Percentiles rank a stretch among this genome's conserved stretches.
phyloP scores from a whole-genome alignment of 2,329 filamentous ascomycete genomes.

The Plenodomus biglobosus region DNA sequence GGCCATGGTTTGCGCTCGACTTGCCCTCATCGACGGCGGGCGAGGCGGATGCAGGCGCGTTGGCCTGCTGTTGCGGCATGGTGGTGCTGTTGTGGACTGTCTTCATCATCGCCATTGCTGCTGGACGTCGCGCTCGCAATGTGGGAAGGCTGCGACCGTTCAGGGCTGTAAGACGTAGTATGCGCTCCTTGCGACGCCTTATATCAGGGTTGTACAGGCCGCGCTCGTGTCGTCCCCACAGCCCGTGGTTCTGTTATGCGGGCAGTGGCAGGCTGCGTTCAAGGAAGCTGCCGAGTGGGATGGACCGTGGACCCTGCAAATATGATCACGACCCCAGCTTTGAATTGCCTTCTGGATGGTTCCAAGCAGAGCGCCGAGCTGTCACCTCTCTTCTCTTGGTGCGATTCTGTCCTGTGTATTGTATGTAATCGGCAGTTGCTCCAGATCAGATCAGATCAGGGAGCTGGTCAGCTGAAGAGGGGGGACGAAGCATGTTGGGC shows the following conservation, averaged over 20 bases:
- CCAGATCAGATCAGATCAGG: not conserved
- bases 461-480: not conserved
- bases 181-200: not conserved
- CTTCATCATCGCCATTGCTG: conserved; percentile 9
- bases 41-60: conserved; percentile 18
- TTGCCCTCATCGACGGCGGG: conserved; percentile 22
- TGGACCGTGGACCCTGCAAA: conserved; percentile 9
- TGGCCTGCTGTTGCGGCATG: conserved; percentile 9
- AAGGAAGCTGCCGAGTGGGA: conserved; percentile 11
- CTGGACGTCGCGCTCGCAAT: not conserved
- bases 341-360: not conserved
- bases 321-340: not conserved
- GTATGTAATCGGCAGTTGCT: not conserved
- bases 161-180: not conserved
- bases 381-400: not conserved
- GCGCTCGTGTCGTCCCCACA: conserved; percentile 9
- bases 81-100: conserved; percentile 5
- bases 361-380: not conserved
- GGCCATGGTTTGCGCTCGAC: conserved; percentile 25
- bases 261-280: not conserved
- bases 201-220: not conserved
- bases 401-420: not conserved
- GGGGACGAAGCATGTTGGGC: not conserved
- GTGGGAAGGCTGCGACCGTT: not conserved
- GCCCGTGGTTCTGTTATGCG: conserved; percentile 11